A percentile compares a stretch with the other conserved stretches of the same genome.
These are phyloP conservation scores for Penicillium sp. DNA, from an alignment of 2,329 filamentous ascomycete genomes.

Conservation along the genomic window DNA sequence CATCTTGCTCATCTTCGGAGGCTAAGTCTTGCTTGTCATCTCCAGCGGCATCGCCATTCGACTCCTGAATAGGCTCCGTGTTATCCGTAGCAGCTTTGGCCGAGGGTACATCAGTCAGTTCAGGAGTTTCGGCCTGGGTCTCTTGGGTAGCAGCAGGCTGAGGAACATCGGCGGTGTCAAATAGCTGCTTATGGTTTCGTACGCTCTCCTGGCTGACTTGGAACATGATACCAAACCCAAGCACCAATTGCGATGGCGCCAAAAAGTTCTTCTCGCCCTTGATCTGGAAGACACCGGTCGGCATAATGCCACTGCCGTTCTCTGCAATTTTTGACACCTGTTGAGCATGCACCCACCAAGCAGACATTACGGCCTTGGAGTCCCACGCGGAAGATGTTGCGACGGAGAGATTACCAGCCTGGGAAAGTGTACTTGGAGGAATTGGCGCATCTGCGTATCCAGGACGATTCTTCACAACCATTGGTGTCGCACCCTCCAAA, in stretches of 20 bases:
- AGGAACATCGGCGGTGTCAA: slow-evolving; percentile 40
- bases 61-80: slow-evolving; percentile 20
- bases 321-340: slow-evolving; percentile 86
- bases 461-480: slow-evolving; percentile 86
- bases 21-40: not conserved
- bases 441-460: slow-evolving; percentile 79
- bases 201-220: slow-evolving; percentile 87
- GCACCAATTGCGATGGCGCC: slow-evolving; percentile 79
- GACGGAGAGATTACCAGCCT: slow-evolving; percentile 83
- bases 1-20: slow-evolving; percentile 28
- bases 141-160: slow-evolving; percentile 3
- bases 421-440: slow-evolving; percentile 84
- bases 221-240: slow-evolving; percentile 87
- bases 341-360: slow-evolving; percentile 90
- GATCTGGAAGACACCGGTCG: slow-evolving; percentile 76
- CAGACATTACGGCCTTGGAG: slow-evolving; percentile 90
- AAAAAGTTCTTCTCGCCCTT: slow-evolving; percentile 88
- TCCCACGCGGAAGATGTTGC: slow-evolving; percentile 92
- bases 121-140: slow-evolving; percentile 27
- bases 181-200: slow-evolving; percentile 70
- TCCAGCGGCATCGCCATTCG: slow-evolving; percentile 11
- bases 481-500: slow-evolving; percentile 76
- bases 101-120: slow-evolving; percentile 21
- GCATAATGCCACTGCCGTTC: slow-evolving; percentile 74
- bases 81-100: slow-evolving; percentile 18